phyloP scores from a whole-genome alignment of 169 alveolate species.

The Haemoproteus tartakovskyi region DNA sequence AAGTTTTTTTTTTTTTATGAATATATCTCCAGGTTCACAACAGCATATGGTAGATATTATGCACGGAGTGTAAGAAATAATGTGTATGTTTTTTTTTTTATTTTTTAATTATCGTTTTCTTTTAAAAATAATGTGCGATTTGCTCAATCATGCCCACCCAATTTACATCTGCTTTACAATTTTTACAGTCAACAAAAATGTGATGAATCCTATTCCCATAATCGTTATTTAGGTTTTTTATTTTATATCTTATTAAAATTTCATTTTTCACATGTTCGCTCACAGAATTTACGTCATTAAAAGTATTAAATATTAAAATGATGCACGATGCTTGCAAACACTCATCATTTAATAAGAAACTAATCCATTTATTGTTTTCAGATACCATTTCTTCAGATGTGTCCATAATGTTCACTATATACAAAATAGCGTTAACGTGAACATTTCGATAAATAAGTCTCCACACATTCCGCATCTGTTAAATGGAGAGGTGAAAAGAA shows the following conservation, averaged over 20 bases:
- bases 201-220: conserved; percentile 63
- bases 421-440: conserved; percentile 49
- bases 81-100: not conserved
- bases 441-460: conserved; percentile 46
- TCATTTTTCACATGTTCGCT: conserved; percentile 36
- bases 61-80: not conserved
- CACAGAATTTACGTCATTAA: conserved; percentile 39
- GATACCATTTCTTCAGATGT: conserved; percentile 45
- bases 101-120: no score
- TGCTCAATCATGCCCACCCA: conserved; percentile 48
- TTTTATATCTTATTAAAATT: conserved; percentile 24
- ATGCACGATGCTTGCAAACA: conserved; percentile 54
- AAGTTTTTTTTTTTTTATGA: no score
- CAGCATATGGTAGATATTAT: no score
- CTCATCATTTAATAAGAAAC: conserved; percentile 47
- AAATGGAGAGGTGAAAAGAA: no score
- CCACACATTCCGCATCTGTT: conserved; percentile 65
- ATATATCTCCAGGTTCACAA: no score
- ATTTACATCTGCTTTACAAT: conserved; percentile 40
- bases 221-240: conserved; percentile 38
- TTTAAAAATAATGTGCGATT: conserved; percentile 43
- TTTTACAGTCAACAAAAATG: conserved; percentile 61
- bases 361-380: conserved; percentile 32
- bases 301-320: conserved; percentile 54
- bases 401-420: conserved; percentile 59